Evolutionary conservation across 257 asterid genomes (phyloP).

Genomic region (Solanum acaule): DNA sequence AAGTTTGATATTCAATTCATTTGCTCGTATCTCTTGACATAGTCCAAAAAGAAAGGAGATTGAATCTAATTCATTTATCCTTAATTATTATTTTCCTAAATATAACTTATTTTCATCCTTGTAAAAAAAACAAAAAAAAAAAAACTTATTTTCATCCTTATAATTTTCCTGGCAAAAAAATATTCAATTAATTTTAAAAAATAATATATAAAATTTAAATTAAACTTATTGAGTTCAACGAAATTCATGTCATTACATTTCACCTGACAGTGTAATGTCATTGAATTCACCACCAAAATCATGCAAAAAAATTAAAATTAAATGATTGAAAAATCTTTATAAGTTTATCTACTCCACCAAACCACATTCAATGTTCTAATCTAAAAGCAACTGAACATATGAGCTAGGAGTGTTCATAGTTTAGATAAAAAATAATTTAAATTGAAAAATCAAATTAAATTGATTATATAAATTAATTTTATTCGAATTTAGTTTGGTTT

Average conservation of each 20-base stretch:
- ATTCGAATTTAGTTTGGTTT: neutral
- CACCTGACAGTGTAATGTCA: neutral
- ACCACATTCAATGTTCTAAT: neutral
- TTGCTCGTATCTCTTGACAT: neutral
- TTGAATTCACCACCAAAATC: neutral
- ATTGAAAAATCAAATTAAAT: too few species aligned
- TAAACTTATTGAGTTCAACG: neutral
- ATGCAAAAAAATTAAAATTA: neutral
- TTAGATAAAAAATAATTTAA: neutral
- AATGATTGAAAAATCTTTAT: neutral
- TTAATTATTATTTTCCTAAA: too few species aligned
- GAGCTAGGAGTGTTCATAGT: rapidly evolving
- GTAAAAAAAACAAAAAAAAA: too few species aligned
- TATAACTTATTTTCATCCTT: too few species aligned
- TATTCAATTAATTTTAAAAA: neutral
- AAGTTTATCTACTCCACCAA: neutral
- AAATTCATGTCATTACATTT: neutral
- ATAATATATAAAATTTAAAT: neutral
- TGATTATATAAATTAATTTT: too few species aligned
- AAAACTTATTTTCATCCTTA: too few species aligned
- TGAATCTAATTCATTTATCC: too few species aligned
- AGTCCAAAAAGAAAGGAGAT: neutral
- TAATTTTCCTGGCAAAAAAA: too few species aligned
- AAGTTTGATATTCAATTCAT: neutral
- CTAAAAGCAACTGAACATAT: neutral